These are phyloP conservation scores for Plasmopara viticola DNA, from an alignment of 352 stramenopile species.

Conservation along the genomic window DNA sequence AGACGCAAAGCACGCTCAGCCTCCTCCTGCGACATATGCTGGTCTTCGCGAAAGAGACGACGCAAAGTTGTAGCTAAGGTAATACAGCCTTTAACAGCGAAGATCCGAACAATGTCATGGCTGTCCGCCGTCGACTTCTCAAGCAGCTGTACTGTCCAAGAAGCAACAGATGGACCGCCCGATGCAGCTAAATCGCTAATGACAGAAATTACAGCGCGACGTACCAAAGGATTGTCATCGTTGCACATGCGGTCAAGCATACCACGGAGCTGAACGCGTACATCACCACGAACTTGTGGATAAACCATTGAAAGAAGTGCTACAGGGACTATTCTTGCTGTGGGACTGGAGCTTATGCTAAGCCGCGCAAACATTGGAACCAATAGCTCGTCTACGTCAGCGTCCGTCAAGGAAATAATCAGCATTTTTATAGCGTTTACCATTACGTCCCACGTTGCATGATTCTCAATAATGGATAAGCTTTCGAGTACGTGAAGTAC, in stretches of 20 bases:
- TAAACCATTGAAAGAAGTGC: constrained; percentile 76
- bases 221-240: constrained; percentile 81
- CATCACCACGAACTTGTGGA: constrained; percentile 55
- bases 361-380: constrained; percentile 76
- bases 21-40: constrained; percentile 16
- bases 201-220: constrained; percentile 76
- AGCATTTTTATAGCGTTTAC: constrained; percentile 77
- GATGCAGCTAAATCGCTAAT: constrained; percentile 66
- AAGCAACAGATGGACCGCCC: constrained; percentile 39
- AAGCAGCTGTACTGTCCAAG: constrained; percentile 70
- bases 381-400: constrained; percentile 56
- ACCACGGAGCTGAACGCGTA: constrained; percentile 72
- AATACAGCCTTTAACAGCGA: constrained; percentile 80
- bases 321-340: constrained; percentile 74
- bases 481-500: constrained; percentile 80
- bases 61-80: constrained; percentile 57
- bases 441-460: constrained; percentile 86
- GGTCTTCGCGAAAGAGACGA: constrained; percentile 42
- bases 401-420: constrained; percentile 48
- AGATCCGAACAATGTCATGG: constrained; percentile 85
- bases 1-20: constrained; percentile 48
- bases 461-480: constrained; percentile 86
- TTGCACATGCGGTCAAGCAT: constrained; percentile 86
- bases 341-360: constrained; percentile 80
- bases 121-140: constrained; percentile 79